Percentiles rank a stretch among this genome's conserved stretches.
phyloP scores from a whole-genome alignment of 1,284 basidiomycete species.

The Moesziomyces parantarcticus region DNA sequence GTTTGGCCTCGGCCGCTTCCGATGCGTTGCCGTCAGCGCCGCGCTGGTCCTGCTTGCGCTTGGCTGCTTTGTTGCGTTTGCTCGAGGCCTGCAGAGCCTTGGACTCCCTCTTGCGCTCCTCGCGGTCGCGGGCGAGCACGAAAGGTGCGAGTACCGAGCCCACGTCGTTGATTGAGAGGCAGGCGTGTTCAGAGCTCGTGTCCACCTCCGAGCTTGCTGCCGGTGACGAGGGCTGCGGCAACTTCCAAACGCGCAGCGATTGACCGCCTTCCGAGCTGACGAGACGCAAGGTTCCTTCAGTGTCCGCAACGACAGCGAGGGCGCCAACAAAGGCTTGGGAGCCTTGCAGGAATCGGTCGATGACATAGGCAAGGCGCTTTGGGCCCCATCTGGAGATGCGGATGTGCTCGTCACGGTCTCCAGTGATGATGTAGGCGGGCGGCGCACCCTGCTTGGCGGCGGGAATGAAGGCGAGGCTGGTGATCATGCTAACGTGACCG shows the following conservation, averaged over 20 bases:
- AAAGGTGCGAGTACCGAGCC: conserved; percentile 27
- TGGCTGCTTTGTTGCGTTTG: conserved; percentile 43
- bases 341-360: conserved; percentile 59
- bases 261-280: conserved; percentile 58
- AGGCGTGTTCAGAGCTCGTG: conserved; percentile 17
- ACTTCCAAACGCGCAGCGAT: conserved; percentile 47
- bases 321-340: conserved; percentile 56
- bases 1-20: conserved; percentile 13
- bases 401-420: conserved; percentile 66
- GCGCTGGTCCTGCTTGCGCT: conserved; percentile 24
- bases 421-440: conserved; percentile 48
- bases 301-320: conserved; percentile 34
- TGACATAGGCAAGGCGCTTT: conserved; percentile 51
- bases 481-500: conserved; percentile 63
- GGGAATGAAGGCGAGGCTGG: conserved; percentile 53
- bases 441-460: conserved; percentile 16
- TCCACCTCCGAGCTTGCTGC: conserved; percentile 7
- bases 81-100: conserved; percentile 24
- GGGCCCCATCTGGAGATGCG: conserved; percentile 65
- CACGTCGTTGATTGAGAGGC: conserved; percentile 41
- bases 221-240: conserved; percentile 19
- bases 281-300: conserved; percentile 27
- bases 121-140: conserved; percentile 44
- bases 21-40: conserved; percentile 6
- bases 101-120: conserved; percentile 44